phyloP scores from a whole-genome alignment of 2,329 filamentous ascomycete species.

The Westerdykella ornata region DNA sequence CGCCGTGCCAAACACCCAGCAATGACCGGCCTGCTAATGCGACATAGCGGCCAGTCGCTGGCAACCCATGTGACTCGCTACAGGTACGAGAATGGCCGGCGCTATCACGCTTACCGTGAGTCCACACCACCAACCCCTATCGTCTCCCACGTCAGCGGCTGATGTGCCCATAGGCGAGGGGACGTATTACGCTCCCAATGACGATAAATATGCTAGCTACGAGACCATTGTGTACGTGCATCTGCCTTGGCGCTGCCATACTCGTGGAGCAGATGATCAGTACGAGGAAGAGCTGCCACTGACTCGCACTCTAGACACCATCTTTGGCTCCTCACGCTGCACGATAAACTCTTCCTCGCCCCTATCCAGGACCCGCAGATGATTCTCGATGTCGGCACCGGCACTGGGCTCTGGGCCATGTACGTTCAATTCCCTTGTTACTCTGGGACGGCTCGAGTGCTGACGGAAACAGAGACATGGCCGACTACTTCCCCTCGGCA shows the following conservation, averaged over 20 bases:
- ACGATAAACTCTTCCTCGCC: constrained; percentile 32
- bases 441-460: background rate
- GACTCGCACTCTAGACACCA: constrained; percentile 24
- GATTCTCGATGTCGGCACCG: constrained; percentile 33
- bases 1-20: background rate
- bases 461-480: constrained; percentile 24
- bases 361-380: constrained; percentile 22
- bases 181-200: constrained; percentile 32
- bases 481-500: constrained; percentile 31
- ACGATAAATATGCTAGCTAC: constrained; percentile 24
- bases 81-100: constrained; percentile 34
- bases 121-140: background rate
- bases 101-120: constrained; percentile 32
- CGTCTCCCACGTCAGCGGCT: background rate
- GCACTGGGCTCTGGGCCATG: constrained; percentile 34
- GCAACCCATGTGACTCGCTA: constrained; percentile 37
- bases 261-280: no score
- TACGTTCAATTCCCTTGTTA: constrained; percentile 5
- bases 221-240: constrained; percentile 21
- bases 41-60: constrained; percentile 30
- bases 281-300: no score
- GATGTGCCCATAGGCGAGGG: constrained; percentile 19
- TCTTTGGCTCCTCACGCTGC: constrained; percentile 31
- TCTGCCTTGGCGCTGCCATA: no score
- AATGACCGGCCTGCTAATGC: background rate